These are phyloP conservation scores for Metarhizium brunneum DNA, from an alignment of 2,329 filamentous ascomycete genomes.

Conservation along the genomic window DNA sequence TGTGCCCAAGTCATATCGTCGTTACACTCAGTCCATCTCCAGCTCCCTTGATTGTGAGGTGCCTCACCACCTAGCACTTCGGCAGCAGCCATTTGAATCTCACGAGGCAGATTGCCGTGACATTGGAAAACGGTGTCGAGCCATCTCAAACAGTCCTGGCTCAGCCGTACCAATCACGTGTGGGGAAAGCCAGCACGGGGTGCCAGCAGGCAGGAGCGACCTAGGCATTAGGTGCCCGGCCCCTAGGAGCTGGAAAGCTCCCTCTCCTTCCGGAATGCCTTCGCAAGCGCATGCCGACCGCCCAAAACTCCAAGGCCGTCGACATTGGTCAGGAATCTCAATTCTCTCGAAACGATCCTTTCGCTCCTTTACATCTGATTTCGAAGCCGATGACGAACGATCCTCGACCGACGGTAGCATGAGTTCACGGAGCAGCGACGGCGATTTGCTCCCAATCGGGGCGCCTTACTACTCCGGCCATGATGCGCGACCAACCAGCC, in stretches of 20 bases:
- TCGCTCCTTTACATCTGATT: constrained; percentile 48
- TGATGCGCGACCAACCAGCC: constrained; percentile 79
- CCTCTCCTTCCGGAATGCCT: constrained; percentile 5
- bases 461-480: constrained; percentile 63
- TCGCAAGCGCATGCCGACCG: constrained; percentile 19
- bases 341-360: constrained; percentile 46
- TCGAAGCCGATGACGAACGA: constrained; percentile 62
- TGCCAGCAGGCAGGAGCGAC: background rate
- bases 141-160: background rate
- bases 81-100: background rate
- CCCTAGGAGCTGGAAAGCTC: background rate
- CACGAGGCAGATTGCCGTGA: background rate
- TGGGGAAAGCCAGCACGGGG: background rate
- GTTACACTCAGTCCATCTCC: no score
- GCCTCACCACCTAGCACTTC: no score
- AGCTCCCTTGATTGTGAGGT: no score
- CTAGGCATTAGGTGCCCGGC: background rate
- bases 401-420: constrained; percentile 31
- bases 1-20: no score
- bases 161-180: constrained; percentile 3
- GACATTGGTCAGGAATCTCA: constrained; percentile 40
- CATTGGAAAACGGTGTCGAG: no score
- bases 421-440: constrained; percentile 27
- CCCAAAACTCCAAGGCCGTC: constrained; percentile 29
- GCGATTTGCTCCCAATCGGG: constrained; percentile 23